Evolutionary conservation across 1,284 basidiomycete species (phyloP), one percentile per base, ranked within the genome.

Genomic region (Boletus mariae): DNA sequence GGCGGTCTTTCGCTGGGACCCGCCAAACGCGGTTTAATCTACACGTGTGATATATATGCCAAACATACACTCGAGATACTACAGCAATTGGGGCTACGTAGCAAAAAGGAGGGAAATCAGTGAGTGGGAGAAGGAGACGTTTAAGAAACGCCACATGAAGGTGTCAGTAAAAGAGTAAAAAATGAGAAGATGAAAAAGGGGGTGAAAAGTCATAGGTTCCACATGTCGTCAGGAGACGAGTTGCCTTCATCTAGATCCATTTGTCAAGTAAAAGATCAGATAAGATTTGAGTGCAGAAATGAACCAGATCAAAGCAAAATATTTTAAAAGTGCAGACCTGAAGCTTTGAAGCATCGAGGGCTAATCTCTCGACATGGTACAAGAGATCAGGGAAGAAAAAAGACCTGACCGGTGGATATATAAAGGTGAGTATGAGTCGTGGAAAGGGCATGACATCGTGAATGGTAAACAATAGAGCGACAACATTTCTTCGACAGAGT

Each of bases 171-270:
- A 15, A 38, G 10, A 38, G 17, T 17, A 25, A 4, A 12, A 23
- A 43, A n/a, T 26, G 26, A 43, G 2, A 28, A 9, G 11, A 32
- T 4, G 41, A 43, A 15, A 26, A 41, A 12, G 15, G 40, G 23
- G 40, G 20, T 23, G 17, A 40, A 28, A 28, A n/a, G 37, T 38
- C 37, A 15, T 26, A 32, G 26, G 26, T 38, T 52, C 57, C 59
- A 42, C 47, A 37, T 12, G 55, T 38, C 23, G 12, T 47, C n/a
- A 42, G 9, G 41, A 28, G 17, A 26, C 5, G 23, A 7, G 15
- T 23, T n/a, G 43, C 43, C 45, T 53, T 54, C 48, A 54, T 62
- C 64, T 62, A 66, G 38, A 64, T 66, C 60, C 64, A 35, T 45
- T 28, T 53, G 44, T 52, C 47, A 47, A 26, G 38, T 40, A 49